Percentiles rank a stretch among this genome's conserved stretches.
These are phyloP conservation scores for Tuber magnatum DNA, from an alignment of 495 filamentous ascomycete genomes.

Conservation along the genomic window DNA sequence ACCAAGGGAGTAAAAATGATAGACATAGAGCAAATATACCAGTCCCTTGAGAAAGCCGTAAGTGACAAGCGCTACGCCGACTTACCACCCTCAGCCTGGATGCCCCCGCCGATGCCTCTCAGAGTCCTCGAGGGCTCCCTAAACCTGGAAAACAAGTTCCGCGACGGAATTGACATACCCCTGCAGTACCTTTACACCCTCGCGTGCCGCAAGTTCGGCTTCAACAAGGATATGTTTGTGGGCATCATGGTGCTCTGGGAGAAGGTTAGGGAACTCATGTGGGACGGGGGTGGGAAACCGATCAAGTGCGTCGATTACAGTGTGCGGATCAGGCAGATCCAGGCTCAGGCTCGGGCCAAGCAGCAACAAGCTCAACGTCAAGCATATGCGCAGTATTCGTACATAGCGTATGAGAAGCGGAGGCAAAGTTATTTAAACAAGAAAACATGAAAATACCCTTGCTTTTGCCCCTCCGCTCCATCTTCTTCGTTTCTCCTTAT, in stretches of 20 bases:
- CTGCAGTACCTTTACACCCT: slow-evolving; percentile 26
- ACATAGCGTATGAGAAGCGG: neutral
- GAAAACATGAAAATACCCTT: neutral
- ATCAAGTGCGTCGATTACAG: slow-evolving; percentile 8
- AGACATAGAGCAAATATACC: slow-evolving; percentile 4
- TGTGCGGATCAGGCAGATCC: neutral
- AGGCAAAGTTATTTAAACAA: neutral
- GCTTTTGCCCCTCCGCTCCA: neutral
- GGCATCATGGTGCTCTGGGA: slow-evolving; percentile 20
- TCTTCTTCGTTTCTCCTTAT: neutral
- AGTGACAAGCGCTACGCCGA: slow-evolving; percentile 7
- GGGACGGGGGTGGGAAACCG: slow-evolving; percentile 23
- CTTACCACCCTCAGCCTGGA: slow-evolving; percentile 9
- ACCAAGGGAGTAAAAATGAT: slow-evolving; percentile 31
- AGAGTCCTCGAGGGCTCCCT: slow-evolving; percentile 4
- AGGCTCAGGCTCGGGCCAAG: neutral
- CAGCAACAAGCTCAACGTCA: neutral
- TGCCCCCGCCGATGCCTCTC: slow-evolving; percentile 19
- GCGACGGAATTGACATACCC: slow-evolving; percentile 14
- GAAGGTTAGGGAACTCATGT: slow-evolving; percentile 16
- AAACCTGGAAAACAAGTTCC: slow-evolving; percentile 34
- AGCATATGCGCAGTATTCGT: neutral
- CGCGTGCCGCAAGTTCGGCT: slow-evolving; percentile 18
- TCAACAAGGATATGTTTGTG: slow-evolving; percentile 20
- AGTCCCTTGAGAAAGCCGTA: slow-evolving; percentile 11